A percentile compares a stretch with the other conserved stretches of the same genome.
Conservation (phyloP, 208 protist genomes). For the Wallacemonas sp. region DNA sequence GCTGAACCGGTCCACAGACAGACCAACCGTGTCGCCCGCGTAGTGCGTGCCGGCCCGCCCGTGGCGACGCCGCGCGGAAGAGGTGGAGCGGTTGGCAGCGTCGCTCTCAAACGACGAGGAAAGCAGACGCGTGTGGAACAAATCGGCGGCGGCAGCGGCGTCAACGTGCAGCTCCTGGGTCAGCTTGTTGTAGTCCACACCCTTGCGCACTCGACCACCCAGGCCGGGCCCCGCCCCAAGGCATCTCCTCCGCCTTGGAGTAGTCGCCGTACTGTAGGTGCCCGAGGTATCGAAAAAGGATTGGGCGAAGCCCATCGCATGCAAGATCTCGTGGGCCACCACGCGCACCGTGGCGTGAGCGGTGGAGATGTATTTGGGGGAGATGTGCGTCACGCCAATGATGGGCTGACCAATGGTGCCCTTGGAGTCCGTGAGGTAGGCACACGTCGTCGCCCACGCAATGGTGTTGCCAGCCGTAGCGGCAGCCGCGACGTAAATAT, state of each 20-base stretch:
- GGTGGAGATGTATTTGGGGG: constrained; percentile 13
- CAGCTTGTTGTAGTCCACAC: constrained; percentile 70
- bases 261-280: constrained; percentile 26
- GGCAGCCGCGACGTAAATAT: constrained; percentile 21
- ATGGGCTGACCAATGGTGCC: constrained; percentile 31
- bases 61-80: too few species aligned
- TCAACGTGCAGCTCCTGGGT: constrained; percentile 49
- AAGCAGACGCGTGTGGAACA: constrained; percentile 46
- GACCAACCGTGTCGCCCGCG: constrained; percentile 52
- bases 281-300: neutral
- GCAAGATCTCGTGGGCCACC: constrained; percentile 40
- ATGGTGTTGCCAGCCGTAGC: neutral
- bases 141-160: constrained; percentile 45
- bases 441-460: constrained; percentile 24
- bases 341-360: constrained; percentile 15
- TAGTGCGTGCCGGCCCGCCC: constrained; percentile 9
- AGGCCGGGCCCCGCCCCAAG: constrained; percentile 50
- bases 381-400: constrained; percentile 25
- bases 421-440: neutral
- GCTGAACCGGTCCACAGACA: constrained; percentile 48
- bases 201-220: constrained; percentile 30
- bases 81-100: neutral
- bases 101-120: constrained; percentile 8
- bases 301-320: constrained; percentile 35
- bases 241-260: constrained; percentile 35